A percentile compares a stretch with the other conserved stretches of the same genome.
phyloP scores from a whole-genome alignment of 2,329 filamentous ascomycete genomes.

The Diaporthe eres region DNA sequence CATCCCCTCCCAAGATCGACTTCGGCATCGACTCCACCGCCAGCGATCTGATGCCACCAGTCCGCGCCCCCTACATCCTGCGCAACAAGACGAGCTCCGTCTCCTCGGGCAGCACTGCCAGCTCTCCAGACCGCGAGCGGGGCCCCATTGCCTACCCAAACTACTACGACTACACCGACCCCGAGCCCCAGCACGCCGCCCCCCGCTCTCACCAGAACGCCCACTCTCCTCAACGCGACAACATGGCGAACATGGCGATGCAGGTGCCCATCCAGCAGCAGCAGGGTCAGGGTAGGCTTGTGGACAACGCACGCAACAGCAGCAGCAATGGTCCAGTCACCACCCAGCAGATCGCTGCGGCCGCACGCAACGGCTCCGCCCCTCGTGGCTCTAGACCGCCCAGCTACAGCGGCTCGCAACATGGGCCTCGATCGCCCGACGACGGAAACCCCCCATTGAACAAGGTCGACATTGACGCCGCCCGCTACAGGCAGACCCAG shows the following conservation, averaged over 20 bases:
- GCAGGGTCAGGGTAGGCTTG: slow-evolving; percentile 31
- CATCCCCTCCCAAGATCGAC: slow-evolving; percentile 35
- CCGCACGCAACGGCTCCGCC: slow-evolving; percentile 24
- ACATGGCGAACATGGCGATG: slow-evolving; percentile 41
- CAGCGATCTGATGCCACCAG: slow-evolving; percentile 25
- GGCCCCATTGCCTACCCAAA: slow-evolving; percentile 32
- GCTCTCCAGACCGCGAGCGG: slow-evolving; percentile 7
- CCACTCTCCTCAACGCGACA: background rate
- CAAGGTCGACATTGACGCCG: slow-evolving; percentile 42
- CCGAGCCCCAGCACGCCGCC: background rate
- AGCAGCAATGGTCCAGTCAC: slow-evolving; percentile 17
- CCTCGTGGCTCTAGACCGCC: slow-evolving; percentile 12
- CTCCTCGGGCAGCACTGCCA: slow-evolving; percentile 25
- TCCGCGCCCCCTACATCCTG: slow-evolving; percentile 12
- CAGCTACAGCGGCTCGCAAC: slow-evolving; percentile 28
- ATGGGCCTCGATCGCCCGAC: slow-evolving; percentile 35
- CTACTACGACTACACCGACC: slow-evolving; percentile 40
- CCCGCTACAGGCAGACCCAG: slow-evolving; percentile 39
- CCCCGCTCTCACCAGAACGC: background rate
- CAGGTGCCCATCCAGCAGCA: slow-evolving; percentile 41
- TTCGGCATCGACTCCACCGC: slow-evolving; percentile 25
- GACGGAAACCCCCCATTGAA: slow-evolving; percentile 37
- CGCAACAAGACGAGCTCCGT: slow-evolving; percentile 28
- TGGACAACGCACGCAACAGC: slow-evolving; percentile 11
- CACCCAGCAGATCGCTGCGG: slow-evolving; percentile 27